Percentiles rank a stretch among this genome's conserved stretches.
phyloP scores from a whole-genome alignment of 2,329 filamentous ascomycete genomes.

The Botrytis aclada region DNA sequence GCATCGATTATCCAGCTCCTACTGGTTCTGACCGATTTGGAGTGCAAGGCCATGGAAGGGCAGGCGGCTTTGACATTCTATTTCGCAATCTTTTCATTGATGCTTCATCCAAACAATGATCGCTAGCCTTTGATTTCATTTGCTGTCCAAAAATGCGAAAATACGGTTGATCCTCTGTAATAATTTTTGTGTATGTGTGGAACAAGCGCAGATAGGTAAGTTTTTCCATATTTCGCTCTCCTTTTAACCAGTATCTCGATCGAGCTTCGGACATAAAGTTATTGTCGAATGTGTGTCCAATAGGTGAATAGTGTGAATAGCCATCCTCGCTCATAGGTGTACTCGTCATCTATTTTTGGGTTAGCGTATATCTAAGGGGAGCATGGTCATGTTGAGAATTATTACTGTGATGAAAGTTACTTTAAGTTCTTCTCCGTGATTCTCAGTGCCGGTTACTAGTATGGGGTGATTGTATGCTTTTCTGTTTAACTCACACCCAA shows the following conservation, averaged over 20 bases:
- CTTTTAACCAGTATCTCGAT: neutral
- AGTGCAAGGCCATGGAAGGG: neutral
- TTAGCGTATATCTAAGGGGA: too few species aligned
- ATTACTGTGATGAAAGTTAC: neutral
- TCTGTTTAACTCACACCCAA: neutral
- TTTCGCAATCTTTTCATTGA: neutral
- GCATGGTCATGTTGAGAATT: neutral
- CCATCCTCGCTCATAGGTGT: neutral
- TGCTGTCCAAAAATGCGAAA: neutral
- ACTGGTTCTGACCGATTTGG: too few species aligned
- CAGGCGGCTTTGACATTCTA: neutral
- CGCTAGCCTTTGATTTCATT: neutral
- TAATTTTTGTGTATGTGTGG: neutral
- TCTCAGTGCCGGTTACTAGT: neutral
- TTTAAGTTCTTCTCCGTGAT: neutral
- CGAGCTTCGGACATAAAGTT: neutral
- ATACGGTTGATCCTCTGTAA: neutral
- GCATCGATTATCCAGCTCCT: too few species aligned
- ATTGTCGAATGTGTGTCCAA: neutral
- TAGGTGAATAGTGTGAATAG: neutral
- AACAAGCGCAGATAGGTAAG: neutral
- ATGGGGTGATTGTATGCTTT: neutral
- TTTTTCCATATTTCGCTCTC: neutral
- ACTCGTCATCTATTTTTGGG: neutral
- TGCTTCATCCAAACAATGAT: neutral